Conservation (phyloP, 2,329 filamentous ascomycete species). For the Aspergillus viridinutans region DNA sequence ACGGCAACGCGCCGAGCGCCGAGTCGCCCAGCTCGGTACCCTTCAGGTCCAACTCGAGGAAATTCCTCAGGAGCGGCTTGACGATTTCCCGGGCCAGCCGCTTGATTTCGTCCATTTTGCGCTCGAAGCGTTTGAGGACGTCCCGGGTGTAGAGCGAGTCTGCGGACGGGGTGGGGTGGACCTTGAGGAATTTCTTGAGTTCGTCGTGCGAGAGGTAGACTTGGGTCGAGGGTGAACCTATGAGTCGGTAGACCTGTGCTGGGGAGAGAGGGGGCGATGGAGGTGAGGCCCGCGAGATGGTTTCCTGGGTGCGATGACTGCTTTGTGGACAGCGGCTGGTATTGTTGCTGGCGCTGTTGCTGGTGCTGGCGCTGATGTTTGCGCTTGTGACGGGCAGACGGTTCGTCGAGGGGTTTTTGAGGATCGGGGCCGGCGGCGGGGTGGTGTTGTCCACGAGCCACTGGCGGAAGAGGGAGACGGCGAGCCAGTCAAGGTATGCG, state of each 20-base stretch:
- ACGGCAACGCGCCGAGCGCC: constrained; percentile 50
- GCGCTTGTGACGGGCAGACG: background rate
- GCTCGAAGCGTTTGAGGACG: constrained; percentile 80
- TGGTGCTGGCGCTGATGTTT: constrained; percentile 4
- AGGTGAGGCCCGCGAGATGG: constrained; percentile 18
- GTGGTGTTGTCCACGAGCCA: constrained; percentile 91
- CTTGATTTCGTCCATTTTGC: constrained; percentile 84
- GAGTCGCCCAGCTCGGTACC: constrained; percentile 31
- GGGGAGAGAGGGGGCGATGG: constrained; percentile 28
- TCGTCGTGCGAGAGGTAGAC: constrained; percentile 79
- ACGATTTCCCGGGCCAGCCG: constrained; percentile 76
- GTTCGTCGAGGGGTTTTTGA: constrained; percentile 30
- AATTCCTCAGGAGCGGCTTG: constrained; percentile 78
- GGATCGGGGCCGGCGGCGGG: constrained; percentile 56
- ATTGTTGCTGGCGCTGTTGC: constrained; percentile 6
- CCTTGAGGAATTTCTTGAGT: constrained; percentile 83
- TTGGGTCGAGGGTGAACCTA: constrained; percentile 60
- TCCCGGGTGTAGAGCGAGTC: constrained; percentile 70
- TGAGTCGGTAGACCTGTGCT: constrained; percentile 71
- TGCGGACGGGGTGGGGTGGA: constrained; percentile 60
- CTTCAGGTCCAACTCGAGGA: constrained; percentile 72
- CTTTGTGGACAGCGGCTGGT: constrained; percentile 7
- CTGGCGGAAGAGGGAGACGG: constrained; percentile 79
- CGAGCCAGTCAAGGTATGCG: constrained; percentile 85
- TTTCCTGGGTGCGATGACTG: constrained; percentile 10